A percentile compares a stretch with the other conserved stretches of the same genome.
Conservation (phyloP, 208 protist species). For the Crithidia expoeki region DNA sequence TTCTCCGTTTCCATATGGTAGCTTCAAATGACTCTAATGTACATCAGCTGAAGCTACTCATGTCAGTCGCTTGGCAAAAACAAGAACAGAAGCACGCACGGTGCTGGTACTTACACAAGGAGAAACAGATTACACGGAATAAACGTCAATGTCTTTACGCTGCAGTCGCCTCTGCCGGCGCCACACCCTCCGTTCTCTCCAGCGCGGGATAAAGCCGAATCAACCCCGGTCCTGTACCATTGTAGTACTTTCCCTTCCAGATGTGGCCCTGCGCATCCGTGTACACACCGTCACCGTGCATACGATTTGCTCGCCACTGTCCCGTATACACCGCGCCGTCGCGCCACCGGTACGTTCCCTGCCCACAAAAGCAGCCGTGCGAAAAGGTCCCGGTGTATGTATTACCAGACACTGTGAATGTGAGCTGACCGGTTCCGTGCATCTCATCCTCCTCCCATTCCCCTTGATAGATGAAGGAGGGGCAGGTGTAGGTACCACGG, state of each 20-base stretch:
- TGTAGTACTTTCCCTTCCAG: constrained; percentile 84
- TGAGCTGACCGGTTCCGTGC: constrained; percentile 71
- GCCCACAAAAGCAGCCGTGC: constrained; percentile 73
- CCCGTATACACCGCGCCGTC: constrained; percentile 75
- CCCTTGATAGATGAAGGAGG: constrained; percentile 75
- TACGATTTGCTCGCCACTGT: constrained; percentile 76
- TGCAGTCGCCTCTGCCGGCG: not conserved
- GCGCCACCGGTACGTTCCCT: constrained; percentile 74
- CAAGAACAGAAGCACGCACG: too few relatives aligned
- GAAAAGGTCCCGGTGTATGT: constrained; percentile 67
- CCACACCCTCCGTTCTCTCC: constrained; percentile 6
- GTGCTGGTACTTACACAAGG: too few relatives aligned
- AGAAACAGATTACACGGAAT: not conserved
- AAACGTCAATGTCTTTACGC: not conserved
- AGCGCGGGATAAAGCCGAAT: constrained; percentile 38
- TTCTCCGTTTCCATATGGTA: too few relatives aligned
- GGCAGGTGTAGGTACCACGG: constrained; percentile 71
- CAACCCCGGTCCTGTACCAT: constrained; percentile 77
- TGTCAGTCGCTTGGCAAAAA: too few relatives aligned
- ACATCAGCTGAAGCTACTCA: too few relatives aligned
- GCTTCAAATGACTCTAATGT: too few relatives aligned
- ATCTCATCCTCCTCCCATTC: constrained; percentile 88
- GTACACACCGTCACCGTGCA: constrained; percentile 89
- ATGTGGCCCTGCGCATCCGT: constrained; percentile 72
- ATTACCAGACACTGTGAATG: constrained; percentile 57